Evolutionary conservation across 352 stramenopile species (phyloP), one percentile per base, ranked within the genome.

Genomic region (Lagenidium giganteum): DNA sequence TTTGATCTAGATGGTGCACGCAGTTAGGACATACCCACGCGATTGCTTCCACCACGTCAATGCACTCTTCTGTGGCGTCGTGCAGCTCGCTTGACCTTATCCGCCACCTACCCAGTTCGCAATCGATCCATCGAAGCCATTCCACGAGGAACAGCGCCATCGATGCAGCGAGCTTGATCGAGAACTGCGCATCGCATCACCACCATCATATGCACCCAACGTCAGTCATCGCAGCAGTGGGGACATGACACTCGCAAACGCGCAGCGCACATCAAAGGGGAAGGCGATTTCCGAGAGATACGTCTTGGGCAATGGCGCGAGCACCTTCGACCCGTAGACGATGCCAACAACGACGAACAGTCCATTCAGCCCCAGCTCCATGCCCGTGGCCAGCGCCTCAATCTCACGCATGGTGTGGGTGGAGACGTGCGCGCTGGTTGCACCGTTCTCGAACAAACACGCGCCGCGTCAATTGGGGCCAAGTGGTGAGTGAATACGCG

Each of bases 271-370:
- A 31, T 88, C 72, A n/a, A 73, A 42, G 1, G 76, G 76, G 51
- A 86, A 86, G 4, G 67, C 66, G 34, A 88, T 88, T 52, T 88
- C 76, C 1, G 76, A 88, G 22, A 88, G 60, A 39, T 88, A 88
- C 11, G 76, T 88, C 66, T 76, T 88, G 27, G 76, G 65, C 38
- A 78, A 60, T 0, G 70, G 63, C 38, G 53, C 52, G 6, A 88
- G 60, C 40, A 79, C 66, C 18, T 77, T 67, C 20, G 53, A 54
- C 26, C 58, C 58, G 46, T 88, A 88, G 43, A 64, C 50, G 21
- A 68, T 35, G n/a, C 76, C 70, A 11, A 70, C 38, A 29, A 86
- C 51, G 20, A 81, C 39, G 46, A 85, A 88, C 35, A 75, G 17
- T 18, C 43, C 57, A 47, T 82, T 54, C 1, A 64, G 22, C 23